Base-by-base conservation (phyloP, 2,329 filamentous ascomycete genomes). In the Dothidotthia symphoricarpi region DNA sequence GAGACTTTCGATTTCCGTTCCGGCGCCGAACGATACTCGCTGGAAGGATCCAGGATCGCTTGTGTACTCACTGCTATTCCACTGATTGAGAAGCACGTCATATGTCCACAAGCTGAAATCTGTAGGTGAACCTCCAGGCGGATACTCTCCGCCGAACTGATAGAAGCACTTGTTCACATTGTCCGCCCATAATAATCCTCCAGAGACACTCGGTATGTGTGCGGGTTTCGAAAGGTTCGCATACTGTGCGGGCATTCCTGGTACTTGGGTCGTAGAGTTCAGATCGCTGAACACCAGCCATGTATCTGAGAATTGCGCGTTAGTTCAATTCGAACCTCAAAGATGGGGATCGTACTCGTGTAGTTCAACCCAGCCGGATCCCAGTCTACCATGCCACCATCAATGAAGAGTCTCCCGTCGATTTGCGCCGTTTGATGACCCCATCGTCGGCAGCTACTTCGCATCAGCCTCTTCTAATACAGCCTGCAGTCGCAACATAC, bases 91-190 rank as follows among this genome's bases (percentile, higher is more conserved):
- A 24, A 81, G 51, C 5, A 75, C 68, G 48, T 84, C 81, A 61
- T 81, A 84, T 4, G 70, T 67, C 63, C 76, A 80, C 17, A 83
- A 71, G 15, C 64, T 64, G 36, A 76, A 75, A 0, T 70, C 57
- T 25, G 69, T 64, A 0, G 77, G 75, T 2, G 68, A 47, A 28
- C 26, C 45, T 5, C 53, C 49, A 10, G 42, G 31, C 25, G 54
- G 55, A 41, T 74, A 77, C 45, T 82, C 76, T 30, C 81, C 81
- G 9, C 81, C 81, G 51, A 77, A 84, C 2, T 80, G 68, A 55
- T 81, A 83, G 33, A 85, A 73, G 28, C 74, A 70, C 55, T 82
- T 82, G 64, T 85, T 84, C 26, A 80, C 69, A 16, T 74, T 67
- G 55, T 84, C 81, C 6, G 73, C 68, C 80, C 80, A 84, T 10